A percentile compares a stretch with the other conserved stretches of the same genome.
phyloP scores from a whole-genome alignment of 495 filamentous ascomycete genomes.

The Penicillium turbatum region DNA sequence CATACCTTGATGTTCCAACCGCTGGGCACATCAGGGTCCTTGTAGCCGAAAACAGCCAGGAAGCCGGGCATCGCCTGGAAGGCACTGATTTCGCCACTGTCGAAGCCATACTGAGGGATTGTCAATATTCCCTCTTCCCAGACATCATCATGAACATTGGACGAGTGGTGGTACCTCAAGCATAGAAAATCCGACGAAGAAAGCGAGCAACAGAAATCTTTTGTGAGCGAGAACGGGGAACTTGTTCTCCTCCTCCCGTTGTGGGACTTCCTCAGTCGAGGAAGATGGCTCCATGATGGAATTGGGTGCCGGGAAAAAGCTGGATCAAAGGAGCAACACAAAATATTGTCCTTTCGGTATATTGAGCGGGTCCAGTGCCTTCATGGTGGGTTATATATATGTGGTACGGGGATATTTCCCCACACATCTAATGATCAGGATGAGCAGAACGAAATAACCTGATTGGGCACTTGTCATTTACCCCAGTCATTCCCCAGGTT shows the following conservation, averaged over 20 bases:
- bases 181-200: background rate
- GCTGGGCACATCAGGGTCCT: conserved; percentile 5
- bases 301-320: background rate
- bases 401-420: too few relatives aligned
- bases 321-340: background rate
- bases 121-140: background rate
- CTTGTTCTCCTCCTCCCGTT: background rate
- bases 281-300: background rate
- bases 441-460: too few relatives aligned
- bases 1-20: conserved; percentile 17
- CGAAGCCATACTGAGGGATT: conserved; percentile 15
- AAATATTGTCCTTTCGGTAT: background rate
- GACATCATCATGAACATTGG: background rate
- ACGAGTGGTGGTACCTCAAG: background rate
- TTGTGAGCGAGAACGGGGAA: background rate
- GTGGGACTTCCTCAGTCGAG: background rate
- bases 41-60: conserved; percentile 17
- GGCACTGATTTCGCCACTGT: conserved; percentile 13
- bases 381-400: background rate
- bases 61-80: conserved; percentile 20
- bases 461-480: background rate
- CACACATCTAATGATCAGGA: background rate
- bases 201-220: background rate
- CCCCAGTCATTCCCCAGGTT: too few relatives aligned
- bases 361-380: background rate